Evolutionary conservation across 2,329 filamentous ascomycete genomes (phyloP).

Genomic region (Whalleya microplaca): DNA sequence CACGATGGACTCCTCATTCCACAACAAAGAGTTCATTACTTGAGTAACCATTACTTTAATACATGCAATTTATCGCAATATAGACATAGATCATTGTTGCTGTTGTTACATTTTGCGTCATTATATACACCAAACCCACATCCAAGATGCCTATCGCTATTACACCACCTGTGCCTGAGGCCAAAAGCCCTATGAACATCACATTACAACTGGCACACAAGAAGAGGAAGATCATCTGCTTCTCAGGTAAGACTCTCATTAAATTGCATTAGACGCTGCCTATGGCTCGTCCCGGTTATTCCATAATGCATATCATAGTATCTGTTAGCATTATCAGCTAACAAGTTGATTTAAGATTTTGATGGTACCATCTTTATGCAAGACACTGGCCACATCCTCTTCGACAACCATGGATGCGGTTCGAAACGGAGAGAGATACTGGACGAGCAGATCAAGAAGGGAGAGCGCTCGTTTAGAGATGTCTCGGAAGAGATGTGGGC

Average conservation of each 20-base stretch:
- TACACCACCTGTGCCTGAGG: conserved; percentile 37
- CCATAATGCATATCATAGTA: background rate
- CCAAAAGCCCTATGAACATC: conserved; percentile 34
- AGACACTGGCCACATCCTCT: conserved; percentile 71
- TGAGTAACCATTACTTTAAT: background rate
- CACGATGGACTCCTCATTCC: conserved; percentile 5
- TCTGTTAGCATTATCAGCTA: conserved; percentile 5
- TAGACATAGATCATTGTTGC: background rate
- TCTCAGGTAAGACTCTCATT: conserved; percentile 50
- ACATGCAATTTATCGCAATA: background rate
- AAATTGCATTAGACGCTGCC: background rate
- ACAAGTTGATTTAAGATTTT: conserved; percentile 54
- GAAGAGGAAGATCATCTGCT: conserved; percentile 61
- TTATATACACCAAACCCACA: conserved; percentile 2
- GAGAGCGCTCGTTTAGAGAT: conserved; percentile 68
- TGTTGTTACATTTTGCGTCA: conserved; percentile 1
- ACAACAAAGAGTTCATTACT: conserved; percentile 2
- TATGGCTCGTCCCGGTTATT: background rate
- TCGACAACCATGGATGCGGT: conserved; percentile 68
- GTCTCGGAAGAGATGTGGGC: conserved; percentile 76
- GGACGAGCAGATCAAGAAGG: conserved; percentile 66
- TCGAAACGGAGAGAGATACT: conserved; percentile 56
- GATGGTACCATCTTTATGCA: conserved; percentile 75
- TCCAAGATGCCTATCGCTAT: conserved; percentile 45
- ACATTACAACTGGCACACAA: conserved; percentile 40